Evolutionary conservation across 768 basidiomycete genomes (phyloP), one percentile per base, ranked within the genome.

Genomic region (Boletus tomentosulus): DNA sequence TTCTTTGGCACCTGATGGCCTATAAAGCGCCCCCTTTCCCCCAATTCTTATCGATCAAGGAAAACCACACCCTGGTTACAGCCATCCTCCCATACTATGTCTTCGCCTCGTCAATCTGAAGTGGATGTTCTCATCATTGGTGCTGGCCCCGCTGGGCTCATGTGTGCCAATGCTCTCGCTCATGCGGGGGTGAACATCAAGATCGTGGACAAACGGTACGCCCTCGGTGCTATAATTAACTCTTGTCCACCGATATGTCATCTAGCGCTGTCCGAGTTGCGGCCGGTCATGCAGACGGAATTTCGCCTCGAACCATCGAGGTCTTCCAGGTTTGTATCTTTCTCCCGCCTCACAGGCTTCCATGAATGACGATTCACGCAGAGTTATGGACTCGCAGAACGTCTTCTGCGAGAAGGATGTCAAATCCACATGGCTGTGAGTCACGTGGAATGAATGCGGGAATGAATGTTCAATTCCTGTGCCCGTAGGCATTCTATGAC

Each of bases 351-450:
- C 1, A 28, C 28, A 11, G 3, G 22, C n/a, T 10, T 46, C 11
- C 9, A 6, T 28, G 22, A 13, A 38, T 30, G 38, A 47, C 7
- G 4, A 8, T 3, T 19, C 9, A 28, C 15, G 11, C 54, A 89
- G 87, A 91, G 87, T 55, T 90, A 90, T 68, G 88, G 88, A 4
- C 71, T 90, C 3, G 83, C 75, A 4, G 84, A 87, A 11, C 76
- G 80, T 5, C 62, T 90, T 8, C 53, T 89, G 27, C 73, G 68
- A 22, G 78, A 87, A 64, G 86, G 79, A 8, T 81, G 80, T 58
- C 83, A 84, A 51, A 74, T 91, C 71, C 79, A 86, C 53, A 76
- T 81, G 68, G 83, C 84, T 33, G 88, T 89, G 62, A 59, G 81
- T 66, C 33, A 30, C 25, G 41, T 57, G 16, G 19, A 3, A 22